phyloP scores from a whole-genome alignment of 495 filamentous ascomycete genomes.

The Neurospora tetrasperma region DNA sequence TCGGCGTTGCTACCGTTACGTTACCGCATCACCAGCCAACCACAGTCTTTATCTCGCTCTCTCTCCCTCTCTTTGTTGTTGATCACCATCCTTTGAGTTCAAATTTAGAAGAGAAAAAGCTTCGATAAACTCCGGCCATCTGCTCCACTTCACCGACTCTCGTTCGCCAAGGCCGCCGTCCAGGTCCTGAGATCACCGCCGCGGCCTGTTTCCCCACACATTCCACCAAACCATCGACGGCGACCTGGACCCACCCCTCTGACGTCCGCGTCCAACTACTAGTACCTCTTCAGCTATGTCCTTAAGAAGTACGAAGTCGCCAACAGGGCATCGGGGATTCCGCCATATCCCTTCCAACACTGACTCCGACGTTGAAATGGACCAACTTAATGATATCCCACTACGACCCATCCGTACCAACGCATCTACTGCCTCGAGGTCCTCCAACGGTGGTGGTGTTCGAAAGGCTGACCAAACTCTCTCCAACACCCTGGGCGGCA shows the following conservation, averaged over 20 bases:
- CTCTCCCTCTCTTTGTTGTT: not conserved
- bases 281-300: constrained; percentile 13
- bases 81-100: not conserved
- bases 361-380: constrained; percentile 16
- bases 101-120: not conserved
- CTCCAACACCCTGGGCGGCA: constrained; percentile 13
- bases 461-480: constrained; percentile 35
- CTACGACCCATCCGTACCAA: constrained; percentile 40
- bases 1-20: not conserved
- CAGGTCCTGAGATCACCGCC: not conserved
- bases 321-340: not conserved
- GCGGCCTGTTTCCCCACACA: not conserved
- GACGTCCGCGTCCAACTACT: not conserved
- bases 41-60: not conserved
- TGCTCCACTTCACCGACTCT: not conserved
- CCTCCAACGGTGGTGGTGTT: constrained; percentile 30
- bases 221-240: not conserved
- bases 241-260: not conserved
- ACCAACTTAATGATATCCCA: constrained; percentile 33
- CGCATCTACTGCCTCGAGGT: constrained; percentile 35
- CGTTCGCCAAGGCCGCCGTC: not conserved
- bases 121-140: not conserved
- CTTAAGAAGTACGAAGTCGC: constrained; percentile 20
- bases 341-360: not conserved
- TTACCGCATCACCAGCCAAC: not conserved